phyloP scores from a whole-genome alignment of 1,284 basidiomycete genomes.

The Ceratobasidium sp. region DNA sequence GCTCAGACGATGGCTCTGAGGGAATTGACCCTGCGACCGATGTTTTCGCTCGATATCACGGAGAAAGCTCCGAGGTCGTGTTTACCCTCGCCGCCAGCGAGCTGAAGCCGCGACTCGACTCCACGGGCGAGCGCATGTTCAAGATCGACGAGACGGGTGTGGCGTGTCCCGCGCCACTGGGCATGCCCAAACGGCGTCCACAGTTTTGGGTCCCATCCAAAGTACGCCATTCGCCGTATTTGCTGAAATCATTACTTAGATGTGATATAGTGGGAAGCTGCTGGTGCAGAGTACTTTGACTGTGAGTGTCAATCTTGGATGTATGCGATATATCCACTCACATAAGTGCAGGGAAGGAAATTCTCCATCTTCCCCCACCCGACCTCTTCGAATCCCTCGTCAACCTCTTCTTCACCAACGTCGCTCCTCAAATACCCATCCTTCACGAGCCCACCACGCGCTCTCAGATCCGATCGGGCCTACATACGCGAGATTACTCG shows the following conservation, averaged over 20 bases:
- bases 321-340: neutral
- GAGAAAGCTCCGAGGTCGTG: constrained; percentile 22
- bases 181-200: constrained; percentile 2
- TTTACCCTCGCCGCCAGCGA: constrained; percentile 22
- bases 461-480: constrained; percentile 52
- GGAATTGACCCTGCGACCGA: neutral
- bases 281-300: constrained; percentile 32
- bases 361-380: constrained; percentile 57
- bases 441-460: constrained; percentile 60
- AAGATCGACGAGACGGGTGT: constrained; percentile 18
- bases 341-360: constrained; percentile 9
- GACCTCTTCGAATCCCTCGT: constrained; percentile 59
- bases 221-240: neutral
- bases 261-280: constrained; percentile 6
- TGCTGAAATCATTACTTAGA: neutral
- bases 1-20: neutral
- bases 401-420: constrained; percentile 57
- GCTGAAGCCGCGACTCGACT: constrained; percentile 16
- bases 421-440: constrained; percentile 56
- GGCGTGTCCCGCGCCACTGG: neutral
- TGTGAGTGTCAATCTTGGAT: neutral
- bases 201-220: constrained; percentile 26
- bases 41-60: constrained; percentile 34
- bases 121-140: constrained; percentile 23
- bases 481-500: constrained; percentile 54